These are phyloP conservation scores for Penicillium argentinense DNA, from an alignment of 495 filamentous ascomycete species.

Conservation along the genomic window DNA sequence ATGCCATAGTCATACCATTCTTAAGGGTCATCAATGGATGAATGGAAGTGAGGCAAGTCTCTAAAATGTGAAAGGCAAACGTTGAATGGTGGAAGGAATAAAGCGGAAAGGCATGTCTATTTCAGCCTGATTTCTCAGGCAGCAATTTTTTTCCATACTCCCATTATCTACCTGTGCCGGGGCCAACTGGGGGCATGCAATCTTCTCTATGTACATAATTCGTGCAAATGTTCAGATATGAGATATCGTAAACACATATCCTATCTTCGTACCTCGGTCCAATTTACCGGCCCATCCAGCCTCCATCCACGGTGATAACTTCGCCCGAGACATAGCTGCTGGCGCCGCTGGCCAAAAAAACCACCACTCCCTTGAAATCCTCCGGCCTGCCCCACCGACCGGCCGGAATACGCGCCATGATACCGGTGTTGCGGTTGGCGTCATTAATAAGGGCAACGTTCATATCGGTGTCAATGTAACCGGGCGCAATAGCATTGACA, in stretches of 20 bases:
- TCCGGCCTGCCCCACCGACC: constrained; percentile 85
- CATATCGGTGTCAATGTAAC: constrained; percentile 91
- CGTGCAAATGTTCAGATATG: no score
- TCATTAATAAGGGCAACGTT: constrained; percentile 80
- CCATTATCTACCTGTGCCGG: no score
- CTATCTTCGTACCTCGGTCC: no score
- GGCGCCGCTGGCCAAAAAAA: constrained; percentile 75
- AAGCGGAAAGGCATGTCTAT: background rate
- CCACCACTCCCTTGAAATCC: constrained; percentile 82
- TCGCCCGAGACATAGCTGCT: constrained; percentile 83
- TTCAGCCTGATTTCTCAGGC: background rate
- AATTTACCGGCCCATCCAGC: constrained; percentile 89
- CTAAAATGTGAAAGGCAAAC: no score
- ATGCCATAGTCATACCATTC: no score
- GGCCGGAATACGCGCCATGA: constrained; percentile 80
- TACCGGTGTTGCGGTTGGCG: constrained; percentile 63
- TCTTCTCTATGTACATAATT: no score
- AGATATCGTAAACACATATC: no score
- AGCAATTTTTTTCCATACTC: no score
- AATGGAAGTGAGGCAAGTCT: no score
- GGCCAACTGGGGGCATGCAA: no score
- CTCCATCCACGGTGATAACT: constrained; percentile 80
- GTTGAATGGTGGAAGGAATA: background rate
- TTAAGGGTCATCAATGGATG: no score
- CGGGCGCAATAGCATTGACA: constrained; percentile 78